Conservation (phyloP, 2,329 filamentous ascomycete genomes). For the Aspergillus chevalieri region DNA sequence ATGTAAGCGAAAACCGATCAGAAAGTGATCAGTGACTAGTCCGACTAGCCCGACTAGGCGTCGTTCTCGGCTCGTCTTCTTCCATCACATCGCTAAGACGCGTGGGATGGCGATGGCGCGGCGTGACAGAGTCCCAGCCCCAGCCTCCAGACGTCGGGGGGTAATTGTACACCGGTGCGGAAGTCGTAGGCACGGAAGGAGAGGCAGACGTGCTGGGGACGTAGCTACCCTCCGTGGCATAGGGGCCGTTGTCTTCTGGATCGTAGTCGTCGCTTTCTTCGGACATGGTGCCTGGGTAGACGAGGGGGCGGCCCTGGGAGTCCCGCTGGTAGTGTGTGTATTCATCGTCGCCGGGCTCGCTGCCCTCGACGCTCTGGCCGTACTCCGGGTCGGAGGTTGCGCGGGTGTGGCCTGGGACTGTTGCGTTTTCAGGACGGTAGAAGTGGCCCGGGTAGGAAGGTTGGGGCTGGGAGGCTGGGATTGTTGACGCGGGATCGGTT, state of each 20-base stretch:
- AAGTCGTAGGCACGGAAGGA: constrained; percentile 18
- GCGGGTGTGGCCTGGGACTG: constrained; percentile 20
- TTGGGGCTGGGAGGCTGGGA: constrained; percentile 27
- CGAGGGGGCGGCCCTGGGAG: constrained; percentile 55
- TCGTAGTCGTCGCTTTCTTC: constrained; percentile 52
- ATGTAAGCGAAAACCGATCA: not conserved
- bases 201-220: constrained; percentile 17
- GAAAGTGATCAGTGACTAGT: constrained; percentile 3
- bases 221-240: constrained; percentile 25
- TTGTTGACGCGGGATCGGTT: constrained; percentile 21
- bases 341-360: constrained; percentile 63
- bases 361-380: constrained; percentile 46
- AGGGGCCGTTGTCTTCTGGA: constrained; percentile 47
- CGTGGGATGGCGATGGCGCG: constrained; percentile 77
- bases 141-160: constrained; percentile 48
- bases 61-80: constrained; percentile 71
- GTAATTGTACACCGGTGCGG: constrained; percentile 24
- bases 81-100: constrained; percentile 81
- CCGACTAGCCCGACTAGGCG: constrained; percentile 50
- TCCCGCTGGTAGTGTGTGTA: constrained; percentile 62
- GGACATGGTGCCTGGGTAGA: constrained; percentile 45
- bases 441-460: constrained; percentile 26
- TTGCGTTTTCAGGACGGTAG: constrained; percentile 34
- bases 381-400: constrained; percentile 43
- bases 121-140: constrained; percentile 69